phyloP scores from a whole-genome alignment of 2,329 filamentous ascomycete species.

The Penicillium nordicum region DNA sequence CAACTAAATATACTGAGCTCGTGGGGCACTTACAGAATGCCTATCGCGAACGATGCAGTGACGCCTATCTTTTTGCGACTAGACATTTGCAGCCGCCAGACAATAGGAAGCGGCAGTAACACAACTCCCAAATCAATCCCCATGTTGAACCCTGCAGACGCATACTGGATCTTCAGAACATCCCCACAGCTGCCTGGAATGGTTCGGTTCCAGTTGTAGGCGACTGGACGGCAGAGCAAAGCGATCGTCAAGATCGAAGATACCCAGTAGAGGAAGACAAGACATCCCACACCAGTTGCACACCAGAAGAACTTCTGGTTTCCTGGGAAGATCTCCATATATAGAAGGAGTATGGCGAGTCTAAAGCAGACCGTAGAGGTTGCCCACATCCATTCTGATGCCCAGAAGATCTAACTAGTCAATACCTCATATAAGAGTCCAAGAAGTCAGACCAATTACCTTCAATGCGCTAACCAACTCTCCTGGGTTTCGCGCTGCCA shows the following conservation, averaged over 20 bases:
- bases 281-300: background rate
- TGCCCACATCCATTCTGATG: slow-evolving; percentile 18
- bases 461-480: slow-evolving; percentile 6
- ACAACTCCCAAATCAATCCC: slow-evolving; percentile 10
- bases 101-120: slow-evolving; percentile 8
- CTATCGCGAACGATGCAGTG: slow-evolving; percentile 9
- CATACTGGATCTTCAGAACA: slow-evolving; percentile 8
- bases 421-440: background rate
- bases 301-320: slow-evolving; percentile 3
- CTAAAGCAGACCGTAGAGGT: slow-evolving; percentile 12
- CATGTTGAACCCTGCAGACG: slow-evolving; percentile 15
- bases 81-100: slow-evolving; percentile 12
- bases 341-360: slow-evolving; percentile 10
- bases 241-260: slow-evolving; percentile 9
- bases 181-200: slow-evolving; percentile 11
- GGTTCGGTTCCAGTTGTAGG: slow-evolving; percentile 11
- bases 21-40: slow-evolving; percentile 6
- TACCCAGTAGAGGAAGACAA: slow-evolving; percentile 13
- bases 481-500: background rate
- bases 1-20: background rate
- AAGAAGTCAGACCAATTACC: background rate
- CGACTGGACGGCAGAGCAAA: slow-evolving; percentile 11
- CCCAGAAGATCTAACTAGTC: slow-evolving; percentile 11
- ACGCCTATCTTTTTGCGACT: slow-evolving; percentile 12
- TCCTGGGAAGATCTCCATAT: slow-evolving; percentile 12